Percentiles rank a stretch among this genome's conserved stretches.
phyloP scores from a whole-genome alignment of 306 rosid genomes.

The Alnus glutinosa region DNA sequence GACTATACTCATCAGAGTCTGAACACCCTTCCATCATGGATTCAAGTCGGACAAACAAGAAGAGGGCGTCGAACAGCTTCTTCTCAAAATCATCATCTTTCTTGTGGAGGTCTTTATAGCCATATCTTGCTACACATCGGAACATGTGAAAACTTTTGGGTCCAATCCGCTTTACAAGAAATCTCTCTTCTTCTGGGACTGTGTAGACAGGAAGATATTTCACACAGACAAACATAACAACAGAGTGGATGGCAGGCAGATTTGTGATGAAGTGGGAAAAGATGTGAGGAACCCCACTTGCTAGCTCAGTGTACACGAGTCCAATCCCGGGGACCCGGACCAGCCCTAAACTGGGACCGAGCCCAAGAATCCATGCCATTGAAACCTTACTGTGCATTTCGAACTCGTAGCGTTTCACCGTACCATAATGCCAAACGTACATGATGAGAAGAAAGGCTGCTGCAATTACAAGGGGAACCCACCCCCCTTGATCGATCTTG shows the following conservation, averaged over 20 bases:
- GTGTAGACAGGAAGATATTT: slow-evolving; percentile 63
- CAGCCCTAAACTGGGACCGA: slow-evolving; percentile 60
- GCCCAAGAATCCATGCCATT: slow-evolving; percentile 69
- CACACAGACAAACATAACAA: slow-evolving; percentile 60
- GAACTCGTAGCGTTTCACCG: slow-evolving; percentile 48
- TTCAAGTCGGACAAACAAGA: slow-evolving; percentile 47
- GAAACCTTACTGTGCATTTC: slow-evolving; percentile 63
- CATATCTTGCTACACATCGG: slow-evolving; percentile 65
- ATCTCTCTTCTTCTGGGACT: slow-evolving; percentile 57
- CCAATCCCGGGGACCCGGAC: slow-evolving; percentile 68
- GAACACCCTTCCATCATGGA: slow-evolving; percentile 60
- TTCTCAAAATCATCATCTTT: slow-evolving; percentile 59
- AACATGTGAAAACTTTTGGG: slow-evolving; percentile 58
- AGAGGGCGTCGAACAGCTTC: slow-evolving; percentile 53
- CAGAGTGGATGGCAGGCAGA: slow-evolving; percentile 59
- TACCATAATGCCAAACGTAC: slow-evolving; percentile 62
- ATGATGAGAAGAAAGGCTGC: slow-evolving; percentile 47
- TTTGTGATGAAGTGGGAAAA: slow-evolving; percentile 68
- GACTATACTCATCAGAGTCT: slow-evolving; percentile 52
- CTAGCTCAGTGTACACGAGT: slow-evolving; percentile 63
- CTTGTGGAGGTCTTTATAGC: slow-evolving; percentile 53
- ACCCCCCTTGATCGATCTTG: slow-evolving; percentile 57
- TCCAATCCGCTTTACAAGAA: slow-evolving; percentile 55
- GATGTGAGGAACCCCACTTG: slow-evolving; percentile 65
- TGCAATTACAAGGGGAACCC: slow-evolving; percentile 58